Evolutionary conservation across 2,329 filamentous ascomycete species (phyloP).

Genomic region (Colletotrichum cereale): DNA sequence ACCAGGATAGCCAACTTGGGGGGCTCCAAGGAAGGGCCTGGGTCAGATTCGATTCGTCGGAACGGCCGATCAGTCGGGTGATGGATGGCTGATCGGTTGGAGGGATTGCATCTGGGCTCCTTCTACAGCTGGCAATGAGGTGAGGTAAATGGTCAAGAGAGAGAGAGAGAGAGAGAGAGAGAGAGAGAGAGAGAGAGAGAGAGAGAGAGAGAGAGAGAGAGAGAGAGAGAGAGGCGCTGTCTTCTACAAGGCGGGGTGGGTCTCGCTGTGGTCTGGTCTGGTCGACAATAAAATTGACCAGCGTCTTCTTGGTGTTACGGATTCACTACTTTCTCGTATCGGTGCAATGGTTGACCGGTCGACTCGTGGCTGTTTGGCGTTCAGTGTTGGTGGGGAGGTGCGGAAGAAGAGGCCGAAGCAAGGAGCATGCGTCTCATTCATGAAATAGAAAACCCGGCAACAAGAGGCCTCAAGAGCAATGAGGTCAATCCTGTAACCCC

Average conservation of each 20-base stretch:
- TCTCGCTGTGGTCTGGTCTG: slow-evolving; percentile 8
- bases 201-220: no score
- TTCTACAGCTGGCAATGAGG: background rate
- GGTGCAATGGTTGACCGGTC: slow-evolving; percentile 25
- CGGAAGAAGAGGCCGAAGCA: background rate
- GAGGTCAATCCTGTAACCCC: background rate
- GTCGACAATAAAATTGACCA: background rate
- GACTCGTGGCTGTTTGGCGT: background rate
- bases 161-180: background rate
- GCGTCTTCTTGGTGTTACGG: slow-evolving; percentile 27
- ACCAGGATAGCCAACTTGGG: background rate
- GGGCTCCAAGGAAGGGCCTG: background rate
- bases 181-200: background rate
- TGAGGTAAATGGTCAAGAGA: background rate
- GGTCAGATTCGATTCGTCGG: slow-evolving; percentile 1
- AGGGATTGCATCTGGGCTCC: slow-evolving; percentile 2
- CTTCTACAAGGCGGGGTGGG: slow-evolving; percentile 4
- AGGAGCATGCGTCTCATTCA: slow-evolving; percentile 4
- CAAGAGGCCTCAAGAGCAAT: slow-evolving; percentile 14
- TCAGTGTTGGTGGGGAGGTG: background rate
- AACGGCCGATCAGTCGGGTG: slow-evolving; percentile 1
- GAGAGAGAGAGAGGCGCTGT: background rate
- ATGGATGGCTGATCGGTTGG: slow-evolving; percentile 10
- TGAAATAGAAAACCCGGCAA: background rate
- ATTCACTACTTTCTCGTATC: slow-evolving; percentile 26